Conservation (phyloP, 1,139 yeast species). For the Hyphopichia pseudoburtonii region DNA sequence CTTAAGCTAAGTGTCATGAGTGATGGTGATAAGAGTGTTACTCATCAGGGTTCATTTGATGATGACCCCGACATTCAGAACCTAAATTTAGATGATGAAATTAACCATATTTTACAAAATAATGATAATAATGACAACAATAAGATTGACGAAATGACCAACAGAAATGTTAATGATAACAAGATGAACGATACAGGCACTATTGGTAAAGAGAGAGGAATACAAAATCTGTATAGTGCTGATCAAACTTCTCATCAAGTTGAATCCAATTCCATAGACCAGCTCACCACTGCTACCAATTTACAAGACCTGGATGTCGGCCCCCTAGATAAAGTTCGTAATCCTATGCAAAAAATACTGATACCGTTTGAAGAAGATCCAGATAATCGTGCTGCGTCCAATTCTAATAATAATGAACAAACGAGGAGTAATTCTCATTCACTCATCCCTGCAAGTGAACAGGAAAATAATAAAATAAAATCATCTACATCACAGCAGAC, state of each 20-base stretch:
- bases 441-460: conserved; percentile 10
- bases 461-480: conserved; percentile 3
- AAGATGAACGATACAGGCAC: no score
- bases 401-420: conserved; percentile 7
- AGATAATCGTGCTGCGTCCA: not conserved
- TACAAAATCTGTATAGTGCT: no score
- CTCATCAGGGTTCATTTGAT: not conserved
- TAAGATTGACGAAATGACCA: not conserved
- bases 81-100: conserved; percentile 8
- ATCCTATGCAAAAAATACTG: conserved; percentile 6
- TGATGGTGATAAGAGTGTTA: conserved; percentile 2
- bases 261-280: not conserved
- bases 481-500: conserved; percentile 6
- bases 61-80: conserved; percentile 3
- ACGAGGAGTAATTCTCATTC: conserved; percentile 19
- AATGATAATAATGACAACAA: not conserved
- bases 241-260: no score
- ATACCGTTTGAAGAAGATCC: not conserved
- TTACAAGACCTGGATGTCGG: conserved; percentile 10
- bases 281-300: conserved; percentile 4
- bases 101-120: conserved; percentile 9
- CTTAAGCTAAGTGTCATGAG: conserved; percentile 4
- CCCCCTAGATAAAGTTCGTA: conserved; percentile 12
- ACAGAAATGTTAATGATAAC: no score
- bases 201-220: no score